A percentile compares a stretch with the other conserved stretches of the same genome.
phyloP scores from a whole-genome alignment of 148 eudicot genomes.

The Dianthus caryophyllus region DNA sequence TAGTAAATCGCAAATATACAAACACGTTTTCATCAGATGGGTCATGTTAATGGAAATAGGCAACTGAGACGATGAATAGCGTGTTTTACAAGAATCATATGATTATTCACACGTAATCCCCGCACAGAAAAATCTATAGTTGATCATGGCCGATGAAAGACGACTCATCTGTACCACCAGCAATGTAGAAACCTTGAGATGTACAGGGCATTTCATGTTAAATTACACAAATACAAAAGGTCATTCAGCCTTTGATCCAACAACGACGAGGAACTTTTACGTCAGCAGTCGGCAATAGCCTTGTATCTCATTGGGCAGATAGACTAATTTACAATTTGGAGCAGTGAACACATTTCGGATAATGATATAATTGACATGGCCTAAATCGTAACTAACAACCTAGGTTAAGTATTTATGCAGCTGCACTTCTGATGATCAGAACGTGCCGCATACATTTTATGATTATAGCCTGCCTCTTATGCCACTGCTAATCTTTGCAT shows the following conservation, averaged over 20 bases:
- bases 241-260: background rate
- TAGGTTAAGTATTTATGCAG: background rate
- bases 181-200: background rate
- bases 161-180: background rate
- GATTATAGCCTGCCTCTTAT: background rate
- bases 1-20: background rate
- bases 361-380: background rate
- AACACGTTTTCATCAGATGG: background rate
- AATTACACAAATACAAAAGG: background rate
- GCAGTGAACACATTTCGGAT: background rate
- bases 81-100: background rate
- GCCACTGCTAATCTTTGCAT: background rate
- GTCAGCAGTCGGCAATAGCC: background rate
- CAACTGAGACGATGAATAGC: background rate
- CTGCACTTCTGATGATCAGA: background rate
- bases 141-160: background rate
- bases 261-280: background rate
- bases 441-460: background rate
- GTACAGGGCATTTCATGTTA: background rate
- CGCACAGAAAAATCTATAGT: background rate
- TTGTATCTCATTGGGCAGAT: background rate
- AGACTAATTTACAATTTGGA: background rate
- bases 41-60: background rate
- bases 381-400: background rate
- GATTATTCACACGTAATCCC: background rate